Conservation (phyloP, 2,329 filamentous ascomycete species). For the Neofusicoccum sp. region DNA sequence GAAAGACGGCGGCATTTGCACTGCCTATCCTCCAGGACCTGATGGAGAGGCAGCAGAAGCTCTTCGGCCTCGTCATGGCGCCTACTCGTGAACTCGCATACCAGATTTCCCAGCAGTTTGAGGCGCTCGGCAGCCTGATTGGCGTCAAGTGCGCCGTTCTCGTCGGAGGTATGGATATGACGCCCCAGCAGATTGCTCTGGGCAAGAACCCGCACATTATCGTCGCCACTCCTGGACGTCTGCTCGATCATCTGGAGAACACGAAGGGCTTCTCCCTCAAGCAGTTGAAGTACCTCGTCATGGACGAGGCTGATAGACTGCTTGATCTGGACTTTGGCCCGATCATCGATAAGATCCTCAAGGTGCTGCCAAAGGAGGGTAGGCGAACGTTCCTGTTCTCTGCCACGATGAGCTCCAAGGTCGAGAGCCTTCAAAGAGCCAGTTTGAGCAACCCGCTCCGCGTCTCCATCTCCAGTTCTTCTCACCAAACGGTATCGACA, state of each 20-base stretch:
- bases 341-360: slow-evolving; percentile 88
- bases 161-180: slow-evolving; percentile 95
- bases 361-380: slow-evolving; percentile 68
- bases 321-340: slow-evolving; percentile 94
- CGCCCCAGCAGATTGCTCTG: slow-evolving; percentile 84
- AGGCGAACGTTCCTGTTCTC: slow-evolving; percentile 86
- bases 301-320: slow-evolving; percentile 92
- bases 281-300: slow-evolving; percentile 82
- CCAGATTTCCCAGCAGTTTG: slow-evolving; percentile 86
- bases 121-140: slow-evolving; percentile 84
- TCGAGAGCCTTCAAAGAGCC: slow-evolving; percentile 89
- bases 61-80: slow-evolving; percentile 88
- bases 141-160: slow-evolving; percentile 84
- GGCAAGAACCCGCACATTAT: slow-evolving; percentile 96
- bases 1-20: slow-evolving; percentile 95
- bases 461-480: slow-evolving; percentile 78
- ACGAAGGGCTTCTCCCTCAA: slow-evolving; percentile 92
- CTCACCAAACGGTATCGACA: slow-evolving; percentile 90
- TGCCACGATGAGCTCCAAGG: slow-evolving; percentile 90
- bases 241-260: slow-evolving; percentile 92
- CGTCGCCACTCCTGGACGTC: slow-evolving; percentile 85
- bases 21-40: slow-evolving; percentile 88
- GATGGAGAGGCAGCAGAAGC: slow-evolving; percentile 80
- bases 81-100: slow-evolving; percentile 92
- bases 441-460: slow-evolving; percentile 82